Base-by-base conservation (phyloP, 305 asterid genomes). In the Fraxinus ornus region DNA sequence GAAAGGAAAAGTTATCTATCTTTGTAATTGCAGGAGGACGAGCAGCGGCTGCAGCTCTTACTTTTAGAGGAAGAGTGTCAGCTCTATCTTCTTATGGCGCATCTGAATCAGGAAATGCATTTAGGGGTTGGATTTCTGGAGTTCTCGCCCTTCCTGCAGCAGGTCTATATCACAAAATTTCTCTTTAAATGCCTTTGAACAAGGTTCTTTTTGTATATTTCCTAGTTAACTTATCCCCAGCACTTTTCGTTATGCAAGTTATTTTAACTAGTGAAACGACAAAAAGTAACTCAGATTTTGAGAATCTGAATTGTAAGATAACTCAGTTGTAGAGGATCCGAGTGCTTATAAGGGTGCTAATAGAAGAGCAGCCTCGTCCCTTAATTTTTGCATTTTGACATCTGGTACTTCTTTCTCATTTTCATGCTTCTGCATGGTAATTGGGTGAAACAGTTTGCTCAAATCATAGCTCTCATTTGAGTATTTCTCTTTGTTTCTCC, bases 71-170 rank as follows among this genome's bases (percentile, higher is more conserved):
- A 78, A 90, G 89, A 82, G 84, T 88, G 80, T 78, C 93, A 70
- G 87, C 95, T 77, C 87, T 94, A 35, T 93, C 93, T 55, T 73
- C 92, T 17, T 86, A 86, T 71, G 91, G 94, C 55, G 90, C 30
- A 28, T 28, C 30, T 28, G 30, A 28, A 28, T 28, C 30, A 28
- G 30, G 90, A 89, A 91, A 91, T 82, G 94, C 92, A 7, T 86
- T 89, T 22, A 85, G 81, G 81, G 86, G 89, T 66, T 96, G 97
- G 99, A 88, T 96, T 82, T 84, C 97, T 71, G 91, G 97, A 78
- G 90, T 88, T 80, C 89, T 97, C 83, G 88, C 93, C 85, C 90
- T 97, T 82, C 98, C 99, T 49, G 93, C 92, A 21, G 98, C 99
- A 92, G 99, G 99, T 95, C 60, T 68, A 17, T 44, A 35, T 57